Conservation (phyloP, 2,329 filamentous ascomycete species). For the Diaporthe citriasiana region DNA sequence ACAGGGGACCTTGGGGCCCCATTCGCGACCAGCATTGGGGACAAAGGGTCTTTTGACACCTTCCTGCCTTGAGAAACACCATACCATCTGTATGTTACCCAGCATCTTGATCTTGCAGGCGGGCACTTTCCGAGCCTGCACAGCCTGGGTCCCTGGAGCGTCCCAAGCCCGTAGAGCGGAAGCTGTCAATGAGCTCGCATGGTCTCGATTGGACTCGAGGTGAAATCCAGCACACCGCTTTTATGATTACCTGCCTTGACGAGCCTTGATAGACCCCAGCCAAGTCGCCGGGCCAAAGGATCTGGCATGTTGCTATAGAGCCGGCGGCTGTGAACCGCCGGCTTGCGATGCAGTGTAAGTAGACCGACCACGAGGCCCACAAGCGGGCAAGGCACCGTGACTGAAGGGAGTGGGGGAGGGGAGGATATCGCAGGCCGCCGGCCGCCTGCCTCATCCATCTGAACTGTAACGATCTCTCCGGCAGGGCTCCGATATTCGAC, state of each 20-base stretch:
- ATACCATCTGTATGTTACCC: slow-evolving; percentile 5
- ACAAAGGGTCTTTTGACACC: slow-evolving; percentile 24
- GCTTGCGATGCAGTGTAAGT: slow-evolving; percentile 19
- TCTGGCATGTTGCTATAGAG: background rate
- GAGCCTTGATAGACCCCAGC: slow-evolving; percentile 21
- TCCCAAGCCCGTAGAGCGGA: slow-evolving; percentile 28
- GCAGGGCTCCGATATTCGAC: slow-evolving; percentile 14
- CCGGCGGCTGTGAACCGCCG: slow-evolving; percentile 17
- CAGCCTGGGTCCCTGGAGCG: slow-evolving; percentile 24
- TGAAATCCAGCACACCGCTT: slow-evolving; percentile 37
- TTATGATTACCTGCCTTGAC: background rate
- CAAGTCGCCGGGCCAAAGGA: slow-evolving; percentile 32
- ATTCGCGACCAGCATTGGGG: slow-evolving; percentile 15
- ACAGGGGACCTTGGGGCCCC: background rate
- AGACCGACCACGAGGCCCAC: slow-evolving; percentile 12
- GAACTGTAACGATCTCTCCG: background rate
- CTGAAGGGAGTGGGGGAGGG: background rate
- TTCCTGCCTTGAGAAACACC: slow-evolving; percentile 27
- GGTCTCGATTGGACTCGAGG: slow-evolving; percentile 31
- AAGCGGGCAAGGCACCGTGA: slow-evolving; percentile 7
- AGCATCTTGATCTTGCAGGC: background rate
- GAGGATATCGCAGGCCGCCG: slow-evolving; percentile 25
- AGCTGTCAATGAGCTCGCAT: slow-evolving; percentile 19
- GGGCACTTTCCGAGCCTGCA: slow-evolving; percentile 33
- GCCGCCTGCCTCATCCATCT: slow-evolving; percentile 25